Conservation (phyloP, 1,139 yeast genomes). For the Suhomyces bolitotheri region DNA sequence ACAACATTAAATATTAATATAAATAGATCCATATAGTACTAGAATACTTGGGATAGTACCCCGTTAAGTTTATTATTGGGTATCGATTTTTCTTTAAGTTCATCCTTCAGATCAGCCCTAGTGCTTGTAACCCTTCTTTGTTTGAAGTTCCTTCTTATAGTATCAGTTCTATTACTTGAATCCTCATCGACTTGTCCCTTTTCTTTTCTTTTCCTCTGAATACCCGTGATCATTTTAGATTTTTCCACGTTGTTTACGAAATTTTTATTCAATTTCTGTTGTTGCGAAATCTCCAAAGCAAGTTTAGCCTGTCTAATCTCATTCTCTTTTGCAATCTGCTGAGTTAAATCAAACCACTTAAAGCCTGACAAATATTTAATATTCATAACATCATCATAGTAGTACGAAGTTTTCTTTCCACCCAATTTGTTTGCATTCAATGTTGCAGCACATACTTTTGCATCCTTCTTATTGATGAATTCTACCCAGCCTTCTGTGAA, state of each 20-base stretch:
- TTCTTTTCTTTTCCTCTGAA: constrained; percentile 53
- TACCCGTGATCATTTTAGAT: constrained; percentile 75
- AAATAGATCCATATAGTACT: not conserved
- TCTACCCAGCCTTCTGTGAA: constrained; percentile 98
- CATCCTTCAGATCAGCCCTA: constrained; percentile 60
- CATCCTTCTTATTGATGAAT: constrained; percentile 77
- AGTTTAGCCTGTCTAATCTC: constrained; percentile 86
- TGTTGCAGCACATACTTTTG: constrained; percentile 83
- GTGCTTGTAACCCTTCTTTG: constrained; percentile 65
- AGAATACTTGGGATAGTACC: constrained; percentile 43
- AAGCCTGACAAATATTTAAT: constrained; percentile 86
- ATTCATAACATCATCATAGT: constrained; percentile 91
- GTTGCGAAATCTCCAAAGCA: constrained; percentile 86
- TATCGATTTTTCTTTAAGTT: constrained; percentile 46
- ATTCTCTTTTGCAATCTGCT: constrained; percentile 87
- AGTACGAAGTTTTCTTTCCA: constrained; percentile 89
- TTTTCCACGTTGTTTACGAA: constrained; percentile 83
- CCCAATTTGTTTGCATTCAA: constrained; percentile 88
- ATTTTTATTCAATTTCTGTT: constrained; percentile 79
- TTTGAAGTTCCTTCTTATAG: constrained; percentile 55
- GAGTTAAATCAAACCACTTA: constrained; percentile 94
- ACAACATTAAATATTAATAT: not conserved
- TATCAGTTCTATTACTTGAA: constrained; percentile 15
- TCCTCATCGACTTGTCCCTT: constrained; percentile 21
- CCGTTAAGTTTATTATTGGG: constrained; percentile 45